A percentile compares a stretch with the other conserved stretches of the same genome.
Conservation (phyloP, 2,329 filamentous ascomycete genomes). For the Eutypa lata region DNA sequence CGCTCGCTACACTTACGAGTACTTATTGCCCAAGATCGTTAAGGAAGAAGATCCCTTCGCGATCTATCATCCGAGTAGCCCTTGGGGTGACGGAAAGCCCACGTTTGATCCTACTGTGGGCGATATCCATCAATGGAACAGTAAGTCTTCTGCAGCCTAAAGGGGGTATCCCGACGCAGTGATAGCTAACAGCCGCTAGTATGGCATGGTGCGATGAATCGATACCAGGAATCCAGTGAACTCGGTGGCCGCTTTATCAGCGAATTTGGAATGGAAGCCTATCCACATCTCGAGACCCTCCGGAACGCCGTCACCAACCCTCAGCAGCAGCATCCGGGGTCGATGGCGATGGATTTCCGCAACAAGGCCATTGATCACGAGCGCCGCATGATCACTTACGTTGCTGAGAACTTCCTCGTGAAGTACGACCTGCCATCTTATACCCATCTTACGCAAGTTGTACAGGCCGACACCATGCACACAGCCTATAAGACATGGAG, state of each 20-base stretch:
- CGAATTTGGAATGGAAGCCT: constrained; percentile 81
- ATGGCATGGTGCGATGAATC: constrained; percentile 75
- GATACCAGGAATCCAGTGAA: constrained; percentile 71
- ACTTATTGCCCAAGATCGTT: constrained; percentile 64
- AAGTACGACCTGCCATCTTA: constrained; percentile 41
- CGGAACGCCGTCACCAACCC: constrained; percentile 57
- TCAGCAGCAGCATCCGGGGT: constrained; percentile 60
- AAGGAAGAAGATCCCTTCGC: constrained; percentile 58
- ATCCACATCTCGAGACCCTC: constrained; percentile 71
- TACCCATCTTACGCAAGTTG: constrained; percentile 53
- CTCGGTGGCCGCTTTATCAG: constrained; percentile 74
- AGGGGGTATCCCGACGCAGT: no score
- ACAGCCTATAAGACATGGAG: constrained; percentile 56
- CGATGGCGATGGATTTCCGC: constrained; percentile 73
- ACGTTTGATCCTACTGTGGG: constrained; percentile 68
- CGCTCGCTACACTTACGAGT: constrained; percentile 76
- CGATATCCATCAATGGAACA: constrained; percentile 80
- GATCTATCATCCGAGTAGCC: constrained; percentile 71
- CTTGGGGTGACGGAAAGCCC: constrained; percentile 65
- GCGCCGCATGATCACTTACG: constrained; percentile 68
- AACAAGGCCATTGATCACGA: constrained; percentile 79
- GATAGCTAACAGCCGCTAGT: constrained; percentile 33
- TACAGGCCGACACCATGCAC: constrained; percentile 51
- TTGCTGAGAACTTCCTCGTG: constrained; percentile 70
- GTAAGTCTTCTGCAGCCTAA: constrained; percentile 15